Conservation (phyloP, 306 rosid genomes). For the Corylus heterophylla region DNA sequence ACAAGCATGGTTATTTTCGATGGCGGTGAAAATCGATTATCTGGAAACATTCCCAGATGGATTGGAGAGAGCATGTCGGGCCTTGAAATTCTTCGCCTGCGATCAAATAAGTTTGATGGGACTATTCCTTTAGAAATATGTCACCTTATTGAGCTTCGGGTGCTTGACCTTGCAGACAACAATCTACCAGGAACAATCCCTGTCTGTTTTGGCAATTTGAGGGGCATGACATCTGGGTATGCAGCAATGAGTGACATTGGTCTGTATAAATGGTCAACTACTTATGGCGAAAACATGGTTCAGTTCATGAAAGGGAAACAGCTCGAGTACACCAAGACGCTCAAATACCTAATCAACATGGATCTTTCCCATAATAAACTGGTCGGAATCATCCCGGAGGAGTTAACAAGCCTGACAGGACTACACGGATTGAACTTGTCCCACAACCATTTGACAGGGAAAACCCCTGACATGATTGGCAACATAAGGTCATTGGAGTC, state of each 20-base stretch:
- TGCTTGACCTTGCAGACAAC: conserved; percentile 37
- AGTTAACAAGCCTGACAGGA: conserved; percentile 25
- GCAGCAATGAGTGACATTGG: not conserved
- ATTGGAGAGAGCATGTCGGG: conserved; percentile 13
- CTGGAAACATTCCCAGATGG: conserved; percentile 16
- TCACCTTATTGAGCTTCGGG: conserved; percentile 11
- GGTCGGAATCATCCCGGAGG: conserved; percentile 29
- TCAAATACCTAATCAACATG: conserved; percentile 26
- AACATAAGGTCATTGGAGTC: conserved; percentile 24
- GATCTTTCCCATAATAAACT: conserved; percentile 42
- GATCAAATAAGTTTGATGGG: conserved; percentile 23
- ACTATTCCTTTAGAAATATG: conserved; percentile 33
- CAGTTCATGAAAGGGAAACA: conserved; percentile 35
- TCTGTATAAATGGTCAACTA: conserved; percentile 14
- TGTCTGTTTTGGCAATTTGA: conserved; percentile 20
- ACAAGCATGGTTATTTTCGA: conserved; percentile 13
- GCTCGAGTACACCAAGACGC: conserved; percentile 26
- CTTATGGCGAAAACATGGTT: conserved; percentile 16
- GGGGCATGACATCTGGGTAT: conserved; percentile 9
- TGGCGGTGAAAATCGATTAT: conserved; percentile 12
- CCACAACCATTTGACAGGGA: conserved; percentile 20
- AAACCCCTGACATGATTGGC: conserved; percentile 27
- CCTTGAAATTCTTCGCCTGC: conserved; percentile 25
- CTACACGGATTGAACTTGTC: conserved; percentile 38
- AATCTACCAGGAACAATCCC: conserved; percentile 33